Base-by-base conservation (phyloP, 163 green algal species). In the Volvox carteri region DNA sequence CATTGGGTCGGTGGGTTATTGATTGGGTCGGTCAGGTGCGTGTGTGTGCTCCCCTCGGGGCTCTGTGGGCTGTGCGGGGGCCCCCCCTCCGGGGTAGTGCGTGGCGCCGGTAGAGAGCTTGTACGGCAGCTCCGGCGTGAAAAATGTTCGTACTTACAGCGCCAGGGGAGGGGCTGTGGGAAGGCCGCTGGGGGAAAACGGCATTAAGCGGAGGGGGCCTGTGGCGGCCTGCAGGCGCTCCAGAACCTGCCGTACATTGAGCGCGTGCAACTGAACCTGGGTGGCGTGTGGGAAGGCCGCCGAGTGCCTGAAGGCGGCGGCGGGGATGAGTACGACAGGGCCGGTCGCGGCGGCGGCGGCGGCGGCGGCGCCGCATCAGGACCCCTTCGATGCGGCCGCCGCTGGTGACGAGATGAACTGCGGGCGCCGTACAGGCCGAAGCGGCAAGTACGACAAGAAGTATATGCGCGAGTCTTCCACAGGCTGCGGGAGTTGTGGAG, bases 171-270 rank as follows among this genome's bases (percentile, higher is more conserved):
- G n/a, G n/a, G n/a, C n/a, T n/a, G n/a, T n/a, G n/a, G n/a, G n/a
- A n/a, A n/a, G n/a, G n/a, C n/a, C n/a, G n/a, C n/a, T n/a, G n/a
- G n/a, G n/a, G n/a, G n/a, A n/a, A n/a, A n/a, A n/a, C n/a, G n/a
- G n/a, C n/a, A n/a, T n/a, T n/a, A n/a, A n/a, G n/a, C n/a, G n/a
- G n/a, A n/a, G n/a, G n/a, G n/a, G n/a, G n/a, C n/a, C n/a, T n/a
- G n/a, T n/a, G n/a, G n/a, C n/a, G n/a, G n/a, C n/a, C n/a, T n/a
- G 35, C 80, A 87, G 80, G 80, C 80, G 18, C 46, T 87, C 23
- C 62, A 68, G 44, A n/a, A 87, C 42, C 42, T 87, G 80, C 80
- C 80, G 80, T 42, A 67, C 44, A 60, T 87, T 30, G 7, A 68
- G n/a, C 30, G 67, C 42, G 62, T 87, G 18, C 80, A 87, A 62